Evolutionary conservation across 1,284 basidiomycete species (phyloP).

Genomic region (Fomitopsis palustris): DNA sequence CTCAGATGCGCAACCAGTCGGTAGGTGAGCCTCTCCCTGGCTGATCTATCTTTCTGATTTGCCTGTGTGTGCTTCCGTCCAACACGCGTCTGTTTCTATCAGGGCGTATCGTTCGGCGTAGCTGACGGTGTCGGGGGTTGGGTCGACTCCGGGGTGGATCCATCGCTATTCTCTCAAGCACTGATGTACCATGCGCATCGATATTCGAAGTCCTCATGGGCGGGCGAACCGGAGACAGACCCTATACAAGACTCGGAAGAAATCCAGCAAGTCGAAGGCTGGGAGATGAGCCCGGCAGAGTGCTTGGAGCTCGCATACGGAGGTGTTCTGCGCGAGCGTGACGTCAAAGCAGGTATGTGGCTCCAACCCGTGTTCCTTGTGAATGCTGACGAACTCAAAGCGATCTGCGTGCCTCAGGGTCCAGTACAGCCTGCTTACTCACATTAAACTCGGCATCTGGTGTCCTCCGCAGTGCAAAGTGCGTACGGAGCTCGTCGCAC

Average conservation of each 20-base stretch:
- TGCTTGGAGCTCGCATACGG: slow-evolving; percentile 73
- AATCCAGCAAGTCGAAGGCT: slow-evolving; percentile 53
- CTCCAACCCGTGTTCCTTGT: slow-evolving; percentile 16
- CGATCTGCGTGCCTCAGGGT: slow-evolving; percentile 45
- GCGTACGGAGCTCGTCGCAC: slow-evolving; percentile 23
- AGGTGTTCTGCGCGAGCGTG: slow-evolving; percentile 66
- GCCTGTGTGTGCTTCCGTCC: not conserved
- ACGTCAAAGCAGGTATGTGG: slow-evolving; percentile 64
- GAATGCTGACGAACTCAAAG: not conserved
- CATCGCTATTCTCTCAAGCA: slow-evolving; percentile 69
- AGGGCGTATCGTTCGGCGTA: slow-evolving; percentile 76
- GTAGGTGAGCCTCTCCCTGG: slow-evolving; percentile 43
- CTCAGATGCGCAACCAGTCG: slow-evolving; percentile 72
- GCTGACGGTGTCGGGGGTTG: slow-evolving; percentile 74
- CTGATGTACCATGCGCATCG: slow-evolving; percentile 72
- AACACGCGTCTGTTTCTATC: slow-evolving; percentile 4
- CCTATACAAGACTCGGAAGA: slow-evolving; percentile 46
- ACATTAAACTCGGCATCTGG: slow-evolving; percentile 77
- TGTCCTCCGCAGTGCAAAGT: slow-evolving; percentile 78
- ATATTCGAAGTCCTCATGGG: slow-evolving; percentile 68
- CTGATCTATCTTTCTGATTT: not conserved
- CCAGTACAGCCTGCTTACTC: slow-evolving; percentile 82
- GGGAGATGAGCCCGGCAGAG: slow-evolving; percentile 67
- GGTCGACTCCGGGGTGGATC: slow-evolving; percentile 79
- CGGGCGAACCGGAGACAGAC: slow-evolving; percentile 60